These are phyloP conservation scores for Mycena chlorophos DNA, from an alignment of 768 basidiomycete genomes.

Conservation along the genomic window DNA sequence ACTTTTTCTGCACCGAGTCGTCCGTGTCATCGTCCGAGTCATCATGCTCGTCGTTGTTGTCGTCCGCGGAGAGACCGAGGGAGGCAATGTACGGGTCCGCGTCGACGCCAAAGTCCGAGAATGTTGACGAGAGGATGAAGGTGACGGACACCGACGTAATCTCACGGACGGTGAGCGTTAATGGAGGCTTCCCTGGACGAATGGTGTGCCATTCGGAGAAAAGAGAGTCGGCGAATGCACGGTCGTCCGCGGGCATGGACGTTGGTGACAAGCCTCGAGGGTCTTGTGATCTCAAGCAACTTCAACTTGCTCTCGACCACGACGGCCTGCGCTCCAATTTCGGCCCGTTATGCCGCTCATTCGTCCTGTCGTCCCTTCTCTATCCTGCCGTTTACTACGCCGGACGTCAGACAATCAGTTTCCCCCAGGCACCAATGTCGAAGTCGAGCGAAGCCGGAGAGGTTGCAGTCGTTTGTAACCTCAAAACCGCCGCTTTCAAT, in stretches of 20 bases:
- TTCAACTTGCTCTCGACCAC: too few relatives aligned
- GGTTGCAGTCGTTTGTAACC: too few relatives aligned
- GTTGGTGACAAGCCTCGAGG: not conserved
- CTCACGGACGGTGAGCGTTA: conserved; percentile 73
- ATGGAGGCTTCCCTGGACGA: conserved; percentile 71
- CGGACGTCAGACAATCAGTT: too few relatives aligned
- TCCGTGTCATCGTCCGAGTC: conserved; percentile 33
- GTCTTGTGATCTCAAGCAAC: too few relatives aligned
- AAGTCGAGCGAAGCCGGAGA: too few relatives aligned
- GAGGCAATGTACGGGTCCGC: conserved; percentile 45
- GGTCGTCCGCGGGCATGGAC: conserved; percentile 29
- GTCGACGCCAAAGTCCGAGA: conserved; percentile 39
- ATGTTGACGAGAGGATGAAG: conserved; percentile 64
- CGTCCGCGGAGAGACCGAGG: conserved; percentile 35
- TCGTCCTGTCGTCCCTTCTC: too few relatives aligned
- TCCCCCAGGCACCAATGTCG: too few relatives aligned
- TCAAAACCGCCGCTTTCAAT: too few relatives aligned
- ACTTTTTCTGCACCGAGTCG: conserved; percentile 31
- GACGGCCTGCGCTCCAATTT: too few relatives aligned
- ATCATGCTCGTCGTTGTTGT: conserved; percentile 38
- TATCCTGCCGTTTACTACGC: too few relatives aligned
- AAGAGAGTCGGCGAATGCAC: conserved; percentile 22
- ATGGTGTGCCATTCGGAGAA: conserved; percentile 65
- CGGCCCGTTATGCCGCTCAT: too few relatives aligned
- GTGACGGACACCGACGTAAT: conserved; percentile 86